Evolutionary conservation across 2,329 filamentous ascomycete genomes (phyloP), one percentile per base, ranked within the genome.

Genomic region (Sclerotiophoma versabilis): DNA sequence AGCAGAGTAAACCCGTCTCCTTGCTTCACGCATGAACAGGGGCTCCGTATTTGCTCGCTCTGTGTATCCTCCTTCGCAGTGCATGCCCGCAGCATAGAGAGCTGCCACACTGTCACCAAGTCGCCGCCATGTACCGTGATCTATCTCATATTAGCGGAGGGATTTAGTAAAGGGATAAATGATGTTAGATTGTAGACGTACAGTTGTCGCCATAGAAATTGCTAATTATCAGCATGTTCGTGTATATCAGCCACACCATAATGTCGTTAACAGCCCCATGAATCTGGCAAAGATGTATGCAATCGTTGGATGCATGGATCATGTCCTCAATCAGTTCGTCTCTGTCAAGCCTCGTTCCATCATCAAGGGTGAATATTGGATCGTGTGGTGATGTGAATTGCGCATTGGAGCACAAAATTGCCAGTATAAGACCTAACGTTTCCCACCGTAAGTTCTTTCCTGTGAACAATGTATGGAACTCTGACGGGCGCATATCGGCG

Each of bases 231-330:
- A 71, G 56, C 62, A 70, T 62, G 41, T 72, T 70, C 29, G 47
- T 54, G 43, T 71, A 73, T 1, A 73, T 48, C 7, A 73, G 58
- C 62, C 69, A 73, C 2, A 73, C 64, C 69, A 73, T 72, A 44
- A 75, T 63, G 38, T 75, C 72, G 32, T 73, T 75, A 4, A 74
- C 70, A 17, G 69, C 68, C 10, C 70, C 71, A 38, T 75, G 70
- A 25, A 66, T 64, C 39, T 73, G 69, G 34, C 70, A 73, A 6
- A 74, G 60, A 39, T 61, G 69, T 49, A 75, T 73, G 44, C 72
- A 75, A 23, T 70, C 66, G 23, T 74, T 72, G 19, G 62, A 69
- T n/a, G 67, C 63, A 47, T 73, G 68, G 23, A 74, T 71, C 48
- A 70, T 64, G 33, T 73, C 68, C 30, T 71, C 68, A n/a, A 73